Conservation (phyloP, 257 asterid species). For the Oldenlandia corymbosa region DNA sequence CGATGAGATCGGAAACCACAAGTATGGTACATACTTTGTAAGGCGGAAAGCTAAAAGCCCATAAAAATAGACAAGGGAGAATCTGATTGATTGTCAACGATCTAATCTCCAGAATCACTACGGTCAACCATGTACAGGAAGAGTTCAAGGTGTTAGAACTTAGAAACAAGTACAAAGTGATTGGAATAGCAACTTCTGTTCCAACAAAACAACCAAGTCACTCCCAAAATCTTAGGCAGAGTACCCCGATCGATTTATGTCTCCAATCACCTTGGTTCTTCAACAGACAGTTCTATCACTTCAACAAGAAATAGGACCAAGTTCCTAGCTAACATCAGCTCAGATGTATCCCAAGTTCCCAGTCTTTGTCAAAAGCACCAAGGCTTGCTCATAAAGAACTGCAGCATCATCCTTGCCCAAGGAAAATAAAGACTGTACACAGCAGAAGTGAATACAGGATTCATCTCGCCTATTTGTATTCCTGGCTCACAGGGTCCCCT, state of each 20-base stretch:
- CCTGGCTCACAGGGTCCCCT: not conserved
- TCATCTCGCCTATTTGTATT: slow-evolving; percentile 3
- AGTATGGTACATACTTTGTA: no score
- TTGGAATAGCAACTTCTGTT: not conserved
- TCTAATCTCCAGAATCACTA: slow-evolving; percentile 6
- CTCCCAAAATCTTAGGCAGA: no score
- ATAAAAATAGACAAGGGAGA: not conserved
- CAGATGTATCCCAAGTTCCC: not conserved
- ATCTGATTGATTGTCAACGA: not conserved
- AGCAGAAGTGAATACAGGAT: not conserved
- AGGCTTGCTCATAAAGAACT: not conserved
- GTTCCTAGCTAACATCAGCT: not conserved
- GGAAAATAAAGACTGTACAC: slow-evolving; percentile 15
- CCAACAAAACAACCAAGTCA: not conserved
- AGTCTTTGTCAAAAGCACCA: not conserved
- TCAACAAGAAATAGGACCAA: not conserved
- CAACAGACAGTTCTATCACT: not conserved
- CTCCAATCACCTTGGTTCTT: not conserved
- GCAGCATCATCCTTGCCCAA: not conserved
- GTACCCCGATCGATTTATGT: not conserved
- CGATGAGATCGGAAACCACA: no score
- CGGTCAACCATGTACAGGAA: not conserved
- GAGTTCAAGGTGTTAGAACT: slow-evolving; percentile 3
- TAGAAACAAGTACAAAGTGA: not conserved
- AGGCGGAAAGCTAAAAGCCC: no score